Base-by-base conservation (phyloP, 1,139 yeast species). In the Suhomyces ambrosiae region DNA sequence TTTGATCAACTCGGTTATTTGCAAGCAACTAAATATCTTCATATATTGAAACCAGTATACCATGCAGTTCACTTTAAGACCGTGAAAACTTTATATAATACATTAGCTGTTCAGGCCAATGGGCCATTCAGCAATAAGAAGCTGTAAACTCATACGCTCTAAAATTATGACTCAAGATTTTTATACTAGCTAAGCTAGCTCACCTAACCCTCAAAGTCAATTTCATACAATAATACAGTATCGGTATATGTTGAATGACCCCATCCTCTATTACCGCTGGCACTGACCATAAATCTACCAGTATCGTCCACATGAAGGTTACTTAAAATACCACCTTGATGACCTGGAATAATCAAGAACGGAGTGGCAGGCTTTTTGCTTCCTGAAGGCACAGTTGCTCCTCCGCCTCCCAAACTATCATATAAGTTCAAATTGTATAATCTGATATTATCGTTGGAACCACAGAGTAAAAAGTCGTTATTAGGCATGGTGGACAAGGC, bases 191-290 rank as follows among this genome's bases (percentile, higher is more conserved):
- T 27, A 27, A n/a, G n/a, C n/a, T n/a, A n/a, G n/a, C n/a, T n/a
- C n/a, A n/a, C 13, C 42, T 40, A 37, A 14, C 44, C 50, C 33
- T 58, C 67, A 45, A 63, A 64, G 37, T 71, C 75, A 27, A 90
- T 81, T 55, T 89, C 95, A 58, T 89, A 90, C 27, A 89, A 71
- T 51, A 89, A 73, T 6, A 86, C 86, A 19, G 82, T 76, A 45
- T 92, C 98, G 0, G 95, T 85, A 27, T 82, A 76, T 23, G 70
- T 65, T 3, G 95, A 86, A 53, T 85, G 92, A 1, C 76, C 77
- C 97, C 97, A 90, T 3, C 98, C 98, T 54, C 97, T 76, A 49
- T 86, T 87, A 6, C 98, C 98, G 60, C 96, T 86, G 1, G 97
- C 83, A 54, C 96, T 84, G 10, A 90, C 78, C 81, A 92, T 73